Evolutionary conservation across 345 rosid genomes (phyloP).

Genomic region (Dovyalis caffra): DNA sequence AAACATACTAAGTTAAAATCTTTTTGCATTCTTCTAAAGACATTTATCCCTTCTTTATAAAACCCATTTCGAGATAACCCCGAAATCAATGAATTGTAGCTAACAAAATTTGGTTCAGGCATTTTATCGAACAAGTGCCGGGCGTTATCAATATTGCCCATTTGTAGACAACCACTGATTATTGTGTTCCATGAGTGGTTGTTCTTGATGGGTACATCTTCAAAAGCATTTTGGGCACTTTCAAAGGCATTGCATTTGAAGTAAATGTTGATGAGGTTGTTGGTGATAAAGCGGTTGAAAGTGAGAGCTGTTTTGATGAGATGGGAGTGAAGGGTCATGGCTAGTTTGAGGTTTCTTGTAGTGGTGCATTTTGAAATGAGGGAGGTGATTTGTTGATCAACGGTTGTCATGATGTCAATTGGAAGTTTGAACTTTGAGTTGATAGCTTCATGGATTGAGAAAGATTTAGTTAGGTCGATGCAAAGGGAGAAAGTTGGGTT

Average conservation of each 20-base stretch:
- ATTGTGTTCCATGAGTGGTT: constrained; percentile 39
- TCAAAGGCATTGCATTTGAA: constrained; percentile 32
- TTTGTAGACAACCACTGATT: constrained; percentile 7
- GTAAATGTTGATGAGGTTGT: constrained; percentile 38
- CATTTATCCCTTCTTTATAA: constrained; percentile 24
- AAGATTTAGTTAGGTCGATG: too few relatives aligned
- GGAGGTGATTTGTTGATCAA: neutral
- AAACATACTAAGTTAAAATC: constrained; percentile 18
- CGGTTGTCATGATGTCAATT: neutral
- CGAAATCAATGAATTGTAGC: constrained; percentile 44
- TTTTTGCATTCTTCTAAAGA: constrained; percentile 32
- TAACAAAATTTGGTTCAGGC: constrained; percentile 40
- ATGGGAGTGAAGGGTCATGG: constrained; percentile 36
- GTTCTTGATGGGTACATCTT: constrained; percentile 33
- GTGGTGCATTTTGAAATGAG: constrained; percentile 30
- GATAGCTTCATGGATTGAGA: neutral
- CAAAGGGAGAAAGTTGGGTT: too few relatives aligned
- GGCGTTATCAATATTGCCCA: constrained; percentile 27
- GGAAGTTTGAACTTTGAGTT: neutral
- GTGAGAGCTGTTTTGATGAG: constrained; percentile 40
- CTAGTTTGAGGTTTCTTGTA: constrained; percentile 29
- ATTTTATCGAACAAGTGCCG: constrained; percentile 41
- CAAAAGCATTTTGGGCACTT: constrained; percentile 31
- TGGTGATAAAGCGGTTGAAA: constrained; percentile 30
- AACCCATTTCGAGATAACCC: constrained; percentile 41